Evolutionary conservation across 768 basidiomycete genomes (phyloP).

Genomic region (Lyophyllum shimeji): DNA sequence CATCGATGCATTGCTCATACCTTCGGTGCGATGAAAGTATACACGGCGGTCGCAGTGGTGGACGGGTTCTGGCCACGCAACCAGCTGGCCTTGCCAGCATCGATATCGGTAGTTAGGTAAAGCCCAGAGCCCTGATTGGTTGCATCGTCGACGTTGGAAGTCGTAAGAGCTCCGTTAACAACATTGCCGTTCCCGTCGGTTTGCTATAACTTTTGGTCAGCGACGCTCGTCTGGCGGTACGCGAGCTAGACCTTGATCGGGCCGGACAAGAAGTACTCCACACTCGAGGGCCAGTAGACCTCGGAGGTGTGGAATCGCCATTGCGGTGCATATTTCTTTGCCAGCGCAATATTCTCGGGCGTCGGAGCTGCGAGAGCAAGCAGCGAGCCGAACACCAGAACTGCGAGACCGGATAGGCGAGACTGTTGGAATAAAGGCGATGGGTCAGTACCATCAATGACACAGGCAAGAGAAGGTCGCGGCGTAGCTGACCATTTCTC

Average conservation of each 20-base stretch:
- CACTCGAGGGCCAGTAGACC: slow-evolving; percentile 17
- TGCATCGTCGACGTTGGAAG: slow-evolving; percentile 10
- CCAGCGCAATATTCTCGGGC: slow-evolving; percentile 13
- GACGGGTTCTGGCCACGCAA: slow-evolving; percentile 19
- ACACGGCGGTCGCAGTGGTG: slow-evolving; percentile 10
- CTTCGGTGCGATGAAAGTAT: slow-evolving; percentile 18
- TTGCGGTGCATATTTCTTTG: slow-evolving; percentile 18
- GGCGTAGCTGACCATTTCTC: slow-evolving; percentile 6
- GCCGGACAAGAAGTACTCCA: slow-evolving; percentile 17
- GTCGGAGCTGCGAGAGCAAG: slow-evolving; percentile 12
- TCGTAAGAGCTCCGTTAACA: slow-evolving; percentile 6
- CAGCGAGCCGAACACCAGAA: slow-evolving; percentile 7
- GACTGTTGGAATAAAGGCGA: neutral
- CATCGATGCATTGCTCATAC: neutral
- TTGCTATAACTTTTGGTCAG: slow-evolving; percentile 5
- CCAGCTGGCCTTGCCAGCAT: slow-evolving; percentile 14
- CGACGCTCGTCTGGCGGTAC: neutral
- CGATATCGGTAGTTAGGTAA: slow-evolving; percentile 14
- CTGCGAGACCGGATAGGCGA: slow-evolving; percentile 4
- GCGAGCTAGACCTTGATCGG: slow-evolving; percentile 11
- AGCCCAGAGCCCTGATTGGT: slow-evolving; percentile 10
- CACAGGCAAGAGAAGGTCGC: neutral
- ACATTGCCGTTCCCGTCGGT: slow-evolving; percentile 13
- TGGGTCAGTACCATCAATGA: neutral
- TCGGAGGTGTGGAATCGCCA: slow-evolving; percentile 17